These are phyloP conservation scores for Teunomyces stri DNA, from an alignment of 805 yeast species.

Conservation along the genomic window DNA sequence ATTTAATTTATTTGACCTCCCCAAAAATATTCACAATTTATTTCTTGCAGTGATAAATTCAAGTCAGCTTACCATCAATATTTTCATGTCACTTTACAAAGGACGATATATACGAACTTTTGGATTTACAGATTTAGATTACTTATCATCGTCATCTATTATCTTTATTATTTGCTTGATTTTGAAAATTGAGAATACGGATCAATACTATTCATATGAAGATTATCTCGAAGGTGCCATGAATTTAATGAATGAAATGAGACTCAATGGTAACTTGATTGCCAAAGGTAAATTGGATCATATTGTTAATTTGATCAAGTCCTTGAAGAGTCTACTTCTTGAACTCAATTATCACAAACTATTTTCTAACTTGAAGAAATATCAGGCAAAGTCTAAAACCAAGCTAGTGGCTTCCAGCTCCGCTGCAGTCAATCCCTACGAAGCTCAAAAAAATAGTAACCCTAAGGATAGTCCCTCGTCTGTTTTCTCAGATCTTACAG, in stretches of 20 bases:
- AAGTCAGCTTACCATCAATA: constrained; percentile 22
- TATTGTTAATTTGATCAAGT: constrained; percentile 9
- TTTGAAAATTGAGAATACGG: constrained; percentile 10
- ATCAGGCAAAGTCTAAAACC: constrained; percentile 1
- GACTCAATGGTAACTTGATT: constrained; percentile 17
- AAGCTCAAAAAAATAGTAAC: neutral
- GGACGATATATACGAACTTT: constrained; percentile 17
- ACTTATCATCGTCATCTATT: constrained; percentile 18
- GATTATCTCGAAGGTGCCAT: constrained; percentile 17
- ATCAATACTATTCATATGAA: constrained; percentile 11
- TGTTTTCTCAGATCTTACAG: neutral
- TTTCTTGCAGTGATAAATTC: constrained; percentile 17
- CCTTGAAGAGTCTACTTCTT: constrained; percentile 2
- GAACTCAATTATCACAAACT: constrained; percentile 1
- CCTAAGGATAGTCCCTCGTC: neutral
- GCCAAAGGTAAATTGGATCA: constrained; percentile 20
- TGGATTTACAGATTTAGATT: constrained; percentile 29
- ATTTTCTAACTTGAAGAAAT: constrained; percentile 7
- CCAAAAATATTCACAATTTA: constrained; percentile 19
- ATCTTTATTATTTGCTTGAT: constrained; percentile 21
- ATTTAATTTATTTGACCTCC: constrained; percentile 11
- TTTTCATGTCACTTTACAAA: constrained; percentile 20
- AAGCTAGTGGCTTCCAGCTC: neutral
- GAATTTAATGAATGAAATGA: constrained; percentile 20
- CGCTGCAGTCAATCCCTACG: neutral